Evolutionary conservation across 495 filamentous ascomycete genomes (phyloP).

Genomic region (Annulohypoxylon bovei): DNA sequence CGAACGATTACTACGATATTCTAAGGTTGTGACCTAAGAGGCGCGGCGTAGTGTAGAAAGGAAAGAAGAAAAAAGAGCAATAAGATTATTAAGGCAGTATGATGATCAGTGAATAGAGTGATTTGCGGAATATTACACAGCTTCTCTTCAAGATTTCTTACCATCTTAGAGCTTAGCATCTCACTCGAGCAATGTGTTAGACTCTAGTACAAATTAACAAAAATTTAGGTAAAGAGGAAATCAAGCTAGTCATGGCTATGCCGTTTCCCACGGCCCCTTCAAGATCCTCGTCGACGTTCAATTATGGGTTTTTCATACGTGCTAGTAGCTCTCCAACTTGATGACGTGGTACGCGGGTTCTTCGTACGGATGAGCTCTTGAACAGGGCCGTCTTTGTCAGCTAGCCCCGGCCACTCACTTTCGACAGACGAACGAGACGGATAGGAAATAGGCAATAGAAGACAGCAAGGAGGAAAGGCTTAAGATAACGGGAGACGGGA

Average conservation of each 20-base stretch:
- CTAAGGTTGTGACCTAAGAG: background rate
- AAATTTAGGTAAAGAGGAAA: no score
- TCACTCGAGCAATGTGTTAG: no score
- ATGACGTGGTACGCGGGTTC: constrained; percentile 76
- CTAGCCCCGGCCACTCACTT: background rate
- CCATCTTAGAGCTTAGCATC: background rate
- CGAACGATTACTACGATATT: constrained; percentile 32
- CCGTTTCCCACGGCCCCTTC: background rate
- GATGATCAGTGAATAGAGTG: background rate
- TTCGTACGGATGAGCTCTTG: constrained; percentile 76
- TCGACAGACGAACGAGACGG: background rate
- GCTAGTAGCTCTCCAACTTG: constrained; percentile 70
- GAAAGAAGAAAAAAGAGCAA: background rate
- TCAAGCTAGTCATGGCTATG: background rate
- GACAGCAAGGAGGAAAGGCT: no score
- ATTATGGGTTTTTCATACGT: background rate
- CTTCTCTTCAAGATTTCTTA: background rate
- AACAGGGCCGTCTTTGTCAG: background rate
- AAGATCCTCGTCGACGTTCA: background rate
- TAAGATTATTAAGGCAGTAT: background rate
- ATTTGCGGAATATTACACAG: background rate
- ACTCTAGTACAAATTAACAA: no score
- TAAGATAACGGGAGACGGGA: no score
- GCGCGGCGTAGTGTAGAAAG: constrained; percentile 8
- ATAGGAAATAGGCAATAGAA: background rate